Conservation (phyloP, 805 yeast species). For the Schwanniomyces sp. region DNA sequence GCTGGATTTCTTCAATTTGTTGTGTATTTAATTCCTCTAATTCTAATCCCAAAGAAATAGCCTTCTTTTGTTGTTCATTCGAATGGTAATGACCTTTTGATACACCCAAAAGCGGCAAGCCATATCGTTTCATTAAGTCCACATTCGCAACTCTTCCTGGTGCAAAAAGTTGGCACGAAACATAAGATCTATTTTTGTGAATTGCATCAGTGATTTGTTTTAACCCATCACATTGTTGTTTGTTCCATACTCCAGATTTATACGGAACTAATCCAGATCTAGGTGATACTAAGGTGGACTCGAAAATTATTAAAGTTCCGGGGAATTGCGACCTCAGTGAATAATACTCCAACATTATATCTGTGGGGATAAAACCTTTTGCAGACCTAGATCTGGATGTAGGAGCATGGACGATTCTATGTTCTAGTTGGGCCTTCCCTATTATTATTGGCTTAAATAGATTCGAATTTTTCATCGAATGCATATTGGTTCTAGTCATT, state of each 20-base stretch:
- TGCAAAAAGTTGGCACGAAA: neutral
- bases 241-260: slow-evolving; percentile 11
- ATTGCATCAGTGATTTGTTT: neutral
- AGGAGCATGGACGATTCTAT: neutral
- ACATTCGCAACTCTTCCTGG: neutral
- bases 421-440: neutral
- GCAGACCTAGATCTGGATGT: neutral
- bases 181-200: neutral
- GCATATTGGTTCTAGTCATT: neutral
- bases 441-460: neutral
- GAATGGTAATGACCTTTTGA: neutral
- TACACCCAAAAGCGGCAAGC: neutral
- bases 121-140: neutral
- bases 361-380: neutral
- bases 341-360: neutral
- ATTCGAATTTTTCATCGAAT: neutral
- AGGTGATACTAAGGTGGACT: slow-evolving; percentile 8
- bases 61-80: neutral
- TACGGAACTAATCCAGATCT: slow-evolving; percentile 9
- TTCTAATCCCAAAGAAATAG: neutral
- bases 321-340: neutral
- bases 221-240: slow-evolving; percentile 6
- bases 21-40: slow-evolving; percentile 4
- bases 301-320: slow-evolving; percentile 5
- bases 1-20: slow-evolving; percentile 9